Percentiles rank a stretch among this genome's conserved stretches.
These are phyloP conservation scores for Lunasporangiospora selenospora DNA, from an alignment of 192 early-diverging fungal species.

Conservation along the genomic window DNA sequence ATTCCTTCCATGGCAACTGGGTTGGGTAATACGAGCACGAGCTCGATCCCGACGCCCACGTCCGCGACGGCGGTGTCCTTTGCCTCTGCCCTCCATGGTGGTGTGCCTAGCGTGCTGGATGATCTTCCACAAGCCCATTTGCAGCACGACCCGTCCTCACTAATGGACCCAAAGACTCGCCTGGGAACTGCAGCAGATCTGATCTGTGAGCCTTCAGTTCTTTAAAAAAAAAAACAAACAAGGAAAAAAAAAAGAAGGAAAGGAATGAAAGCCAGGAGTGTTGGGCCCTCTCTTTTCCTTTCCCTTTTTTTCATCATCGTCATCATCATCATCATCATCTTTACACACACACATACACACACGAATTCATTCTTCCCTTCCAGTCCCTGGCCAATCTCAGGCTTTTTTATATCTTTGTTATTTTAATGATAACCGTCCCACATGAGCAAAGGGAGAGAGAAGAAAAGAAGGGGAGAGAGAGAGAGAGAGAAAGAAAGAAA, in stretches of 20 bases:
- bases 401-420: too few species aligned
- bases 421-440: too few species aligned
- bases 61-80: neutral
- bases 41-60: constrained; percentile 23
- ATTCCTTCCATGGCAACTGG: constrained; percentile 23
- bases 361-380: too few species aligned
- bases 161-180: too few species aligned
- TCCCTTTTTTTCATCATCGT: too few species aligned
- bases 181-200: neutral
- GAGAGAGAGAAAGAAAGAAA: too few species aligned
- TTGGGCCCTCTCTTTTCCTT: too few species aligned
- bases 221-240: neutral
- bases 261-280: neutral
- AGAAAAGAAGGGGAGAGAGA: too few species aligned
- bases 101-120: neutral
- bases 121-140: neutral
- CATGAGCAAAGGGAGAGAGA: too few species aligned
- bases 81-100: neutral
- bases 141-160: neutral
- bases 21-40: neutral
- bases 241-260: neutral
- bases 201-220: constrained; percentile 6
- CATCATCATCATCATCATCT: too few species aligned
- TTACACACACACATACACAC: too few species aligned
- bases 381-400: too few species aligned